Conservation (phyloP, 2,329 filamentous ascomycete genomes). For the Sphaerulina musiva region DNA sequence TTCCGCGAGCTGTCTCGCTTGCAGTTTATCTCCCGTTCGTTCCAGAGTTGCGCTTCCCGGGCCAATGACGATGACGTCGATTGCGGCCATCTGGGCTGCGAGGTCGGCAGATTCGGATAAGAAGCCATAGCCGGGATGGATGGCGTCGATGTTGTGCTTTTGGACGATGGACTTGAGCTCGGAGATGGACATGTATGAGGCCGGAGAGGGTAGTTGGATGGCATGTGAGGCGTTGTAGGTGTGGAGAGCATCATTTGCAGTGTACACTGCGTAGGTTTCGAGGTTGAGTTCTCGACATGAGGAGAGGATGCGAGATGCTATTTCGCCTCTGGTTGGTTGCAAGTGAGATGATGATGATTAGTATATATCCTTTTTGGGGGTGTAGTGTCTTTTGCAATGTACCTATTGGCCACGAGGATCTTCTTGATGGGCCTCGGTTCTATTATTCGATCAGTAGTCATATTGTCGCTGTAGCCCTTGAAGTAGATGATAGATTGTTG, state of each 20-base stretch:
- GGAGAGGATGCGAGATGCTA: slow-evolving; percentile 55
- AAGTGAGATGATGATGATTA: background rate
- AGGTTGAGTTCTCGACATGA: slow-evolving; percentile 54
- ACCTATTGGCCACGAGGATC: slow-evolving; percentile 31
- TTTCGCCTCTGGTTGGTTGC: slow-evolving; percentile 50
- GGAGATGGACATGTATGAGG: slow-evolving; percentile 49
- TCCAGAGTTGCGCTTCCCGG: slow-evolving; percentile 53
- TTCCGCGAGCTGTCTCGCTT: slow-evolving; percentile 47
- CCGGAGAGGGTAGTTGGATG: slow-evolving; percentile 46
- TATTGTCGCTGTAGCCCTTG: background rate
- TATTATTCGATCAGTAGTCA: slow-evolving; percentile 9
- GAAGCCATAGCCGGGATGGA: slow-evolving; percentile 60
- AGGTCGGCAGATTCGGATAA: slow-evolving; percentile 52
- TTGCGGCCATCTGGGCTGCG: slow-evolving; percentile 43
- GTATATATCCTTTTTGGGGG: background rate
- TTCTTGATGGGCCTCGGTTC: slow-evolving; percentile 24
- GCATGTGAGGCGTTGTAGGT: slow-evolving; percentile 47
- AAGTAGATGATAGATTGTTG: background rate
- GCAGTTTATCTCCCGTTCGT: slow-evolving; percentile 52
- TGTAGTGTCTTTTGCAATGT: background rate
- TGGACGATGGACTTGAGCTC: slow-evolving; percentile 44
- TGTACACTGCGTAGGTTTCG: slow-evolving; percentile 52
- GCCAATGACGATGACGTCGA: slow-evolving; percentile 46
- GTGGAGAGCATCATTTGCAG: slow-evolving; percentile 50
- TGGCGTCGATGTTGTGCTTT: slow-evolving; percentile 48